Evolutionary conservation across 805 yeast genomes (phyloP).

Genomic region (Ascoidea asiatica): DNA sequence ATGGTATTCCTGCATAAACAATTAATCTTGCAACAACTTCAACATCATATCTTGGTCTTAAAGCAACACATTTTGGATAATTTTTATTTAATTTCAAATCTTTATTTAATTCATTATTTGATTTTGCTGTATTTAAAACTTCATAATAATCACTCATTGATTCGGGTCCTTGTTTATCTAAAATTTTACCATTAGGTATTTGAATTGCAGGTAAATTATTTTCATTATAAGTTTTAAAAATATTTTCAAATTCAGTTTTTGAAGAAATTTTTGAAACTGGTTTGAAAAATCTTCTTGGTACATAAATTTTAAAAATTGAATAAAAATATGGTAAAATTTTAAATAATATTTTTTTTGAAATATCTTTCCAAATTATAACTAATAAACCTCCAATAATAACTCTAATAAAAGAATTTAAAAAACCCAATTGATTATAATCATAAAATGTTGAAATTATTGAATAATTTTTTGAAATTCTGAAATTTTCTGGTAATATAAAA

Average conservation of each 20-base stretch:
- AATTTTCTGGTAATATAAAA: constrained; percentile 11
- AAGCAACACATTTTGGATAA: constrained; percentile 30
- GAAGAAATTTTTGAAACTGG: constrained; percentile 21
- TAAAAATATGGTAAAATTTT: constrained; percentile 47
- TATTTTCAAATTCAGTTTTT: constrained; percentile 2
- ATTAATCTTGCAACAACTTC: constrained; percentile 66
- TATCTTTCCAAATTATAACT: constrained; percentile 61
- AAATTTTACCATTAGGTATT: constrained; percentile 2
- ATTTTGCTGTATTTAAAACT: not conserved
- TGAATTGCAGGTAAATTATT: constrained; percentile 5
- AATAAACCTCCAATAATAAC: constrained; percentile 44
- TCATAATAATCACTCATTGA: not conserved
- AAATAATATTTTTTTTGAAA: constrained; percentile 56
- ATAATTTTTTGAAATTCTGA: constrained; percentile 9
- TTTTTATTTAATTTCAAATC: constrained; percentile 11
- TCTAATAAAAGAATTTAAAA: constrained; percentile 28
- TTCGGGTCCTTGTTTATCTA: constrained; percentile 3
- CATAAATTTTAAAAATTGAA: constrained; percentile 21
- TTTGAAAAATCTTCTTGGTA: constrained; percentile 24
- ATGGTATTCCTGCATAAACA: constrained; percentile 73
- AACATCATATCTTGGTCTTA: constrained; percentile 52
- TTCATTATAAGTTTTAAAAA: constrained; percentile 3
- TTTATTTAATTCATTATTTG: constrained; percentile 11
- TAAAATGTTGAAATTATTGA: constrained; percentile 27
- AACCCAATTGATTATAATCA: constrained; percentile 27